Evolutionary conservation across 176 grass and related monocot genomes (phyloP), one percentile per base, ranked within the genome.

Genomic region (Pharus latifolius): DNA sequence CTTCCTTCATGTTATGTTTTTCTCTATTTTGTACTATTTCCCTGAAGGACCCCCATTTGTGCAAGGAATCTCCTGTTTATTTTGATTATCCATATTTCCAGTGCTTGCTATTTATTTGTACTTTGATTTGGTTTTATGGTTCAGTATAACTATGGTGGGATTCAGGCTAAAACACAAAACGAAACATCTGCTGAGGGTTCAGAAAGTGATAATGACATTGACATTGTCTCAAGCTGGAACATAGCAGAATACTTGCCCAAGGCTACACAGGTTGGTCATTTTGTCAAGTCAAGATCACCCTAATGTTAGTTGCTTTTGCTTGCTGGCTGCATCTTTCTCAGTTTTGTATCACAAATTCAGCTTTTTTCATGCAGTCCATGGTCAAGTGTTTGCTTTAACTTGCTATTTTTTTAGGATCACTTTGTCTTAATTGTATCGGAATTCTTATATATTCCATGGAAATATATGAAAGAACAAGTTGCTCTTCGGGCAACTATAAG

Each of bases 81-180:
- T 38, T n/a, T 40, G 9, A 42, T 30, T 4, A 20, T n/a, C 7
- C 14, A 22, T 42, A 9, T 9, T 38, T 4, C 6, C 35, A 75
- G 34, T 25, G 57, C 48, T 30, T 45, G 13, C 55, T 56, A 49
- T 28, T 24, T 62, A 44, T 26, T 47, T 77, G 26, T 48, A 44
- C 10, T 77, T 3, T 65, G 49, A 49, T 74, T 49, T 72, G 55
- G 16, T 80, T 63, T 65, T 66, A 38, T 91, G 26, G 40, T 77
- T 69, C 75, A 98, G 89, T 98, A 80, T 60, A 98, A 98, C 75
- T 98, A 85, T 78, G 94, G 94, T 37, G 94, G 94, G 33, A 90
- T 98, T 80, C 86, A 82, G 48, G 87, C 89, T 63, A 98, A 93
- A 85, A 79, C 60, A 42, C 52, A 58, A 53, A 74, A 53, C 25